Base-by-base conservation (phyloP, 805 yeast species). In the Hanseniaspora osmophila region DNA sequence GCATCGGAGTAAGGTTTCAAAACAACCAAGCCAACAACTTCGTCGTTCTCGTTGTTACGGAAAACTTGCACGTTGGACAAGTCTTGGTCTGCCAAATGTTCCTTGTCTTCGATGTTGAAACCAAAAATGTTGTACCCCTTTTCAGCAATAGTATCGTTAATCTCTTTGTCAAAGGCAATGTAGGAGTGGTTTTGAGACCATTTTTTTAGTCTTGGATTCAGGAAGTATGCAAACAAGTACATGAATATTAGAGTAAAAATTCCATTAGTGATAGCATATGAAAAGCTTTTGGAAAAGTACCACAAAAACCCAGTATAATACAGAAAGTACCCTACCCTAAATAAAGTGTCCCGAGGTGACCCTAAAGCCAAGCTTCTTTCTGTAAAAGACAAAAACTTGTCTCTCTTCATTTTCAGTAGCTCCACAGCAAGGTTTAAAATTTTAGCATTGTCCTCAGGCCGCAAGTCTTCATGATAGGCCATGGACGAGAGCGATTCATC, bases 391-490 rank as follows among this genome's bases (percentile, higher is more conserved):
- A 35, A 15, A n/a, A 35, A 35, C 16, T 15, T 13, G 38, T 35
- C 18, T 16, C 38, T 35, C 18, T 35, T 35, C 6, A 5, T n/a
- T 13, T 13, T 35, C 38, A 35, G 15, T 4, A 35, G 38, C 16
- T 35, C 18, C 6, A 35, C 18, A 15, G 18, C 38, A 35, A 10
- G 15, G 10, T 35, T 35, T 13, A 35, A n/a, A 35, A 15, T 17
- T 15, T n/a, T 35, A 3, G 18, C 16, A n/a, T 16, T 35, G 10
- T 35, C 38, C 10, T 35, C 38, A 6, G 16, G 16, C 18, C 16
- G 3, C 38, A 35, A n/a, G 38, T 35, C 38, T n/a, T 35, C 18
- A 35, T 35, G 38, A 10, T 35, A 29, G 4, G 61, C 50, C 30
- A 55, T 51, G 49, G 45, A 49, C n/a, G n/a, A n/a, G n/a, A n/a